phyloP scores from a whole-genome alignment of 768 basidiomycete genomes.

The Rhizopogon rudus region DNA sequence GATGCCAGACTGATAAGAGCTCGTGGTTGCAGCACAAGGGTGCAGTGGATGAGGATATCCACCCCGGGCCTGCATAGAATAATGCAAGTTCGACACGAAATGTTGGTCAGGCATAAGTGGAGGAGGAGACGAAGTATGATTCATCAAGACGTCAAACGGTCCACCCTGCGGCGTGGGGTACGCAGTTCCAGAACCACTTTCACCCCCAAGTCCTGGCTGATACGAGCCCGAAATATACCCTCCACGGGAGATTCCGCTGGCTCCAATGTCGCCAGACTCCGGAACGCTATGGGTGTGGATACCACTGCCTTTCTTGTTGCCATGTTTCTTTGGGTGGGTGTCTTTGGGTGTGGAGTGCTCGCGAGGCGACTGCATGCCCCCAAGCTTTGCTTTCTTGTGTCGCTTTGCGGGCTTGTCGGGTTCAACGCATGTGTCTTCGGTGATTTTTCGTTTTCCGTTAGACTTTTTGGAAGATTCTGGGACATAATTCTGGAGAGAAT shows the following conservation, averaged over 20 bases:
- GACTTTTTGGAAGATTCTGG: conserved; percentile 16
- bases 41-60: background rate
- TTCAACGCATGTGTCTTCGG: conserved; percentile 8
- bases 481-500: conserved; percentile 22
- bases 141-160: background rate
- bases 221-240: conserved; percentile 13
- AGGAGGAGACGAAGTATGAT: background rate
- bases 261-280: conserved; percentile 14
- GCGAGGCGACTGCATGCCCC: conserved; percentile 4
- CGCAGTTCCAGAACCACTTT: conserved; percentile 15
- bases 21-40: background rate
- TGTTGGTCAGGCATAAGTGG: background rate
- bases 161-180: background rate
- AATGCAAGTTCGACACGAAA: background rate
- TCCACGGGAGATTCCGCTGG: conserved; percentile 6
- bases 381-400: conserved; percentile 23
- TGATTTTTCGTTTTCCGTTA: conserved; percentile 31
- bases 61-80: background rate
- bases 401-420: conserved; percentile 18
- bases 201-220: conserved; percentile 12
- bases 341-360: background rate
- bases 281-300: conserved; percentile 15
- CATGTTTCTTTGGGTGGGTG: background rate
- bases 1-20: background rate
- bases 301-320: conserved; percentile 4